Base-by-base conservation (phyloP, 257 asterid genomes). In the Solanum pinnatisectum region DNA sequence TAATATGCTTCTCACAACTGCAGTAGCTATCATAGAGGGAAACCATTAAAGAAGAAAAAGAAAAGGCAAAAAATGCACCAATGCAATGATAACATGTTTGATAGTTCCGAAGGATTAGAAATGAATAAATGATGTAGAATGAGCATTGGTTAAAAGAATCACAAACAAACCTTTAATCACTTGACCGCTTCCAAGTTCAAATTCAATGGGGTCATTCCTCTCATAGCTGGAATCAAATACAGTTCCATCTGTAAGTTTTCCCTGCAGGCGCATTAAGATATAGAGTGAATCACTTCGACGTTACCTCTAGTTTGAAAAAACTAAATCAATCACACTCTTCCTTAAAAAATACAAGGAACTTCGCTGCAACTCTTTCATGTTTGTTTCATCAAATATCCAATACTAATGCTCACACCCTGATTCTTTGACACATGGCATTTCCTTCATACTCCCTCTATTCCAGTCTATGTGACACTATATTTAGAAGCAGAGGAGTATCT, bases 151-250 rank as follows among this genome's bases (percentile, higher is more conserved):
- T 30, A 49, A 32, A 85, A 35, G 42, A 67, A 37, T 60, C 73
- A 27, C 59, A 63, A 71, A 23, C 63, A 72, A 70, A 96, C 99
- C 99, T 94, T 96, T 95, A 88, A 97, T 97, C 67, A 97, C 99
- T 90, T 96, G 98, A 87, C 99, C 99, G 87, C 92, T 85, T 85
- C 99, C 99, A 86, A 97, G 99, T 93, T 92, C 93, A 85, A 97
- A 97, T 68, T 95, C 97, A 91, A 97, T 93, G 73, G 99, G 99
- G 77, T 97, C 99, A 84, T 98, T 96, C 91, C 99, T 94, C 88
- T 95, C 99, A 73, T 90, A 96, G 93, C 99, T 97, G 86, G 99
- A 96, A 90, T 97, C 99, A 52, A 97, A 97, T 84, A 95, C 98
- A 70, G 99, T 94, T 87, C 99, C 99, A 93, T 97, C 99, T 2